Evolutionary conservation across 1,284 basidiomycete species (phyloP).

Genomic region (Moesziomyces globuligerus): DNA sequence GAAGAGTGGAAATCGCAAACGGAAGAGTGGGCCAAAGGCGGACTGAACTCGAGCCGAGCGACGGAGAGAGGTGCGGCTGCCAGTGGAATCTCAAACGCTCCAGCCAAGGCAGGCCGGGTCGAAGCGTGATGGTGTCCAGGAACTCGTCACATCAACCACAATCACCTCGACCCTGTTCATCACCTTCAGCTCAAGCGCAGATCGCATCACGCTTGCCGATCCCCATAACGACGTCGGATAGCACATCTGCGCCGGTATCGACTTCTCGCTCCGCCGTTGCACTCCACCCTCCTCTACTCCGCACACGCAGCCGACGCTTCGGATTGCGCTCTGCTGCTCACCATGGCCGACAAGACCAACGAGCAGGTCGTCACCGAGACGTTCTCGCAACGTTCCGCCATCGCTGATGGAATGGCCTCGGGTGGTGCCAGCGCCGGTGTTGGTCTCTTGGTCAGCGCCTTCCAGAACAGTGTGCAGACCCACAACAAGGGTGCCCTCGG

Average conservation of each 20-base stretch:
- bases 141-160: background rate
- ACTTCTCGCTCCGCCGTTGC: background rate
- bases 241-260: background rate
- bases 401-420: conserved; percentile 55
- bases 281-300: background rate
- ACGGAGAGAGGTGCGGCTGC: too few relatives aligned
- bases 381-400: conserved; percentile 51
- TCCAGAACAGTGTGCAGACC: conserved; percentile 63
- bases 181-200: background rate
- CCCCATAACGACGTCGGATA: background rate
- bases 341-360: conserved; percentile 38
- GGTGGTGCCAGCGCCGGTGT: conserved; percentile 50
- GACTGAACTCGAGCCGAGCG: too few relatives aligned
- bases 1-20: conserved; percentile 1
- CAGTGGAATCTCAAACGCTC: too few relatives aligned
- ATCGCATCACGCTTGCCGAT: background rate
- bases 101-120: too few relatives aligned
- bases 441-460: conserved; percentile 61
- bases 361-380: conserved; percentile 48
- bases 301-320: background rate
- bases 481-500: conserved; percentile 89
- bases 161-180: background rate
- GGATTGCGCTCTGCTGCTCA: background rate
- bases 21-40: background rate
- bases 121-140: background rate